phyloP scores from a whole-genome alignment of 495 filamentous ascomycete genomes.

The Neurospora sp. region DNA sequence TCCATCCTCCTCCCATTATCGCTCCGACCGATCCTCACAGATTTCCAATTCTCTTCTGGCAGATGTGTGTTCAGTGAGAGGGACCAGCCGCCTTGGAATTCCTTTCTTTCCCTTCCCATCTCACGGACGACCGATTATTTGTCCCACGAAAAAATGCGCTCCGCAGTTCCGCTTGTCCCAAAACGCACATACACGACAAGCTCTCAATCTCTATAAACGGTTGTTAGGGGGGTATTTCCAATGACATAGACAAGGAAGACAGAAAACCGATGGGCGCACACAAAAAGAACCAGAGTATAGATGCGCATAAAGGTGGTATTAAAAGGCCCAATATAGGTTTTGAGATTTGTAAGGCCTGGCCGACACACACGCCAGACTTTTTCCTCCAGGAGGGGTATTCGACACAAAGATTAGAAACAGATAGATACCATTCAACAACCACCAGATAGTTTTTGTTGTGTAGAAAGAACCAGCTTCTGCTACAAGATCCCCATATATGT shows the following conservation, averaged over 20 bases:
- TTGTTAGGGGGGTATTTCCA: slow-evolving; percentile 8
- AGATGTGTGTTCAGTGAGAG: neutral
- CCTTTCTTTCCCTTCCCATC: neutral
- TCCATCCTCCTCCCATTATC: neutral
- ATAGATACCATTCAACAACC: neutral
- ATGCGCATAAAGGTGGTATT: slow-evolving; percentile 9
- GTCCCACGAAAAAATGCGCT: neutral
- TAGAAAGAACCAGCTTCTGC: neutral
- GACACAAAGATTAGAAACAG: neutral
- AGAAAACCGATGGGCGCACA: neutral
- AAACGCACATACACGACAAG: neutral
- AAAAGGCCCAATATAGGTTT: slow-evolving; percentile 2
- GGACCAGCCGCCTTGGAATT: neutral
- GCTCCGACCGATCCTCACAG: neutral
- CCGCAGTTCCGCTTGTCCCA: neutral
- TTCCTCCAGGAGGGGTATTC: neutral
- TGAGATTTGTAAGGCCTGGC: neutral
- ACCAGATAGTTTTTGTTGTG: neutral
- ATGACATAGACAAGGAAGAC: slow-evolving; percentile 3
- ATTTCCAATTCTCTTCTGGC: neutral
- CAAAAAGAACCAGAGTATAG: neutral
- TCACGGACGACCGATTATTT: neutral
- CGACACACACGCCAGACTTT: neutral
- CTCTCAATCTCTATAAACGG: slow-evolving; percentile 9
- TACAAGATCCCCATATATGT: slow-evolving; percentile 2